phyloP scores from a whole-genome alignment of 805 yeast genomes.

The Yarrowia divulgata region DNA sequence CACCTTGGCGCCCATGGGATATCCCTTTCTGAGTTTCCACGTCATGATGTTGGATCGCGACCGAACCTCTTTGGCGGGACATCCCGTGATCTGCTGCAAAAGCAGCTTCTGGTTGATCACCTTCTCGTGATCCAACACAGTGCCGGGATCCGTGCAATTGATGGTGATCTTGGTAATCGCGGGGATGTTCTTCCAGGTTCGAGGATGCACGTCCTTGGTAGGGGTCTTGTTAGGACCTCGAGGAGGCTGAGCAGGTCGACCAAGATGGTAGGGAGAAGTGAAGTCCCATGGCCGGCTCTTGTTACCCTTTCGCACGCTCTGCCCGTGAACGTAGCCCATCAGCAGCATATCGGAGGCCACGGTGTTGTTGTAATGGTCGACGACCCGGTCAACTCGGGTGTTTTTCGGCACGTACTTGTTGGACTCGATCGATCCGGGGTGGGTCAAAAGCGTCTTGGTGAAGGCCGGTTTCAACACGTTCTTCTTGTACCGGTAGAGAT shows the following conservation, averaged over 20 bases:
- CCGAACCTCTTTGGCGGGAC: slow-evolving; percentile 73
- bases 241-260: slow-evolving; percentile 80
- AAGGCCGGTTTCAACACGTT: slow-evolving; percentile 45
- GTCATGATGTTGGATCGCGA: slow-evolving; percentile 81
- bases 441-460: slow-evolving; percentile 53
- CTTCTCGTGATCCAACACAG: slow-evolving; percentile 68
- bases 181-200: slow-evolving; percentile 76
- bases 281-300: slow-evolving; percentile 87
- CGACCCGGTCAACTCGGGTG: slow-evolving; percentile 69
- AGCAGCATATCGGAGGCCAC: slow-evolving; percentile 79
- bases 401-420: slow-evolving; percentile 50
- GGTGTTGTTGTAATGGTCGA: slow-evolving; percentile 77
- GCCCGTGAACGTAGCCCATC: slow-evolving; percentile 75
- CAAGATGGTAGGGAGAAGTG: slow-evolving; percentile 84
- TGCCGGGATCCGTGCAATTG: slow-evolving; percentile 73
- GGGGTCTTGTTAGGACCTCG: slow-evolving; percentile 70
- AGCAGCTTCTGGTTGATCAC: slow-evolving; percentile 80
- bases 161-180: slow-evolving; percentile 69
- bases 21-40: slow-evolving; percentile 88
- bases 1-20: slow-evolving; percentile 89
- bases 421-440: slow-evolving; percentile 76
- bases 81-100: slow-evolving; percentile 93
- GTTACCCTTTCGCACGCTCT: slow-evolving; percentile 62
- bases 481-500: slow-evolving; percentile 78
- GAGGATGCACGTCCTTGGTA: slow-evolving; percentile 73